Evolutionary conservation across 331 rosid species (phyloP), one percentile per base, ranked within the genome.

Genomic region (Arachis monticola): DNA sequence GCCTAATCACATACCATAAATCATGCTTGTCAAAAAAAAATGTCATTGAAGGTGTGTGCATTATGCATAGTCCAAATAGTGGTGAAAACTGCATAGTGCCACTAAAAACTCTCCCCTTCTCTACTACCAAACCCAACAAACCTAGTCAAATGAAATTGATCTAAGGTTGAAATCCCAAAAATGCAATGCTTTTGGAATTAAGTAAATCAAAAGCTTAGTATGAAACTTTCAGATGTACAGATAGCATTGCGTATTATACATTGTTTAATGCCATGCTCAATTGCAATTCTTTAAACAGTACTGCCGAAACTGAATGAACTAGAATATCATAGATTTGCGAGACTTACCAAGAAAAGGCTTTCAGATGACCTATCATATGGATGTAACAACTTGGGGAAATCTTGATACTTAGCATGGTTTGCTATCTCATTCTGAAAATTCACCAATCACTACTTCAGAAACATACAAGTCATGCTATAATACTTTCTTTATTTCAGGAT

Each of bases 301-400:
- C 64, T 61, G 78, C 45, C 42, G 63, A 72, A 57, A 72, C 60
- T 51, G 41, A 70, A 55, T 63, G 48, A 75, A 27, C 59, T 22
- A 38, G 78, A 74, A 17, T 41, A 73, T 45, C 38, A 60, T 50
- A 64, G 67, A 72, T 55, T n/a, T 69, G 60, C 53, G 22, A 83
- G 22, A 83, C 83, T 87, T 86, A 92, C 99, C 79, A 87, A 82
- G 84, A 95, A 90, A 70, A 95, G 87, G 77, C 86, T 87, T 84
- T 95, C 99, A 17, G 98, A 90, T 8, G 89, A 79, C 85, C 96
- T 86, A 76, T 90, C 99, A 84, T 95, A 95, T 27, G 98, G 99
- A 77, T 86, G 98, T 17, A 17, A 17, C 22, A 17, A 17, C 90
- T 95, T 95, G 1, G 86, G 89, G 73, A 78, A 81, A 69, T 89